A percentile compares a stretch with the other conserved stretches of the same genome.
Conservation (phyloP, 805 yeast genomes). For the Cyberlindnera mycetangii region DNA sequence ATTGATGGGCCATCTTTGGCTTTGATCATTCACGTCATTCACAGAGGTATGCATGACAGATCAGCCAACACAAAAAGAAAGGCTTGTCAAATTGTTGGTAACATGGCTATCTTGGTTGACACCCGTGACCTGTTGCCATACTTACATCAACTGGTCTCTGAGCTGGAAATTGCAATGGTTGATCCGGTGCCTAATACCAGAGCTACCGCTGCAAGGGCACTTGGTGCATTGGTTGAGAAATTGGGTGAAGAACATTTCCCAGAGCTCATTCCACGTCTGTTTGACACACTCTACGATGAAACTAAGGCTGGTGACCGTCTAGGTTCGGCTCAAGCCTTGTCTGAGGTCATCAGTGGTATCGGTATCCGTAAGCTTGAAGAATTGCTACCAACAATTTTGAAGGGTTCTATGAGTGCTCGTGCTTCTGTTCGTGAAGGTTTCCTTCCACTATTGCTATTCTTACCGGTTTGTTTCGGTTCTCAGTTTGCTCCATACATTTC, state of each 20-base stretch:
- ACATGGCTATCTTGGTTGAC: slow-evolving; percentile 95
- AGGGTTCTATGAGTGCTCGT: slow-evolving; percentile 65
- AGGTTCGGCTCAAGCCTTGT: slow-evolving; percentile 95
- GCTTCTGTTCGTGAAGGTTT: slow-evolving; percentile 84
- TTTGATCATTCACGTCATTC: slow-evolving; percentile 87
- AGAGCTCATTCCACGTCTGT: slow-evolving; percentile 74
- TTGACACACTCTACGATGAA: slow-evolving; percentile 75
- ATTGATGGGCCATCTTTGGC: slow-evolving; percentile 98
- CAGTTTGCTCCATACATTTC: slow-evolving; percentile 87
- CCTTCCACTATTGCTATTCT: slow-evolving; percentile 81
- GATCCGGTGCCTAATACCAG: slow-evolving; percentile 98
- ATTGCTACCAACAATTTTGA: slow-evolving; percentile 73
- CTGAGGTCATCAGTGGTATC: slow-evolving; percentile 91
- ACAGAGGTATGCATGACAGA: slow-evolving; percentile 92
- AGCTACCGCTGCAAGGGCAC: slow-evolving; percentile 95
- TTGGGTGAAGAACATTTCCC: slow-evolving; percentile 97
- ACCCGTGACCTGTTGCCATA: slow-evolving; percentile 83
- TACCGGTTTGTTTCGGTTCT: slow-evolving; percentile 92
- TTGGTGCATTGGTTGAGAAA: slow-evolving; percentile 94
- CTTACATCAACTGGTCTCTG: slow-evolving; percentile 70
- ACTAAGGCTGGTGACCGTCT: slow-evolving; percentile 82
- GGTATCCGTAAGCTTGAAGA: slow-evolving; percentile 89
- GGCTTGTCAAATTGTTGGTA: slow-evolving; percentile 97
- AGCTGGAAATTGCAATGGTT: slow-evolving; percentile 91
- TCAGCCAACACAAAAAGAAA: slow-evolving; percentile 90